phyloP scores from a whole-genome alignment of 139 green algal species.

The Choricystis sp. region DNA sequence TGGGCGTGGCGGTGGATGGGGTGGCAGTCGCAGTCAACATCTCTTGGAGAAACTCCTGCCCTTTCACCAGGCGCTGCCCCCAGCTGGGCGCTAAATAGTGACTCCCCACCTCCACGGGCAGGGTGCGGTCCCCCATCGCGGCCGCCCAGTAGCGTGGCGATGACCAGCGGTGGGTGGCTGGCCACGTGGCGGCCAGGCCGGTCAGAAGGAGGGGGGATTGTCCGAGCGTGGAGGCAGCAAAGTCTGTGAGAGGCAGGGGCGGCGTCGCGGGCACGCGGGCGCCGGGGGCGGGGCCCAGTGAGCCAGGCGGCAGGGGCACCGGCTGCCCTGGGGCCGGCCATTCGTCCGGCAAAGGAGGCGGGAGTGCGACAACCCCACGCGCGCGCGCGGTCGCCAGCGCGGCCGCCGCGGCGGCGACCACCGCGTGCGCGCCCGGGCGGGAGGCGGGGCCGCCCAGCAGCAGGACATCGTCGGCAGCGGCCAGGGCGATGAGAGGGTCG shows the following conservation, averaged over 20 bases:
- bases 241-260: constrained; percentile 17
- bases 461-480: constrained; percentile 51
- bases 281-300: constrained; percentile 10
- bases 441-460: constrained; percentile 57
- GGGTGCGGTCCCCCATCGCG: constrained; percentile 58
- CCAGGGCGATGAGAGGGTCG: constrained; percentile 11
- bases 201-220: background rate
- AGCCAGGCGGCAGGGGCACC: constrained; percentile 27
- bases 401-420: background rate
- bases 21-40: constrained; percentile 2
- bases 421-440: background rate
- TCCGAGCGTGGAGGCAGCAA: background rate
- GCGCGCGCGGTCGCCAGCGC: background rate
- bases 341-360: background rate
- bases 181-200: constrained; percentile 40
- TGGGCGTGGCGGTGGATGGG: constrained; percentile 2
- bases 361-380: background rate
- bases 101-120: constrained; percentile 62
- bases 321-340: background rate
- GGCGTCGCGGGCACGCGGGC: constrained; percentile 4
- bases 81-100: constrained; percentile 71
- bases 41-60: constrained; percentile 52
- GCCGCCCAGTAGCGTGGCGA: constrained; percentile 40
- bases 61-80: constrained; percentile 66
- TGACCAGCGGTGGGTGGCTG: constrained; percentile 52